These are phyloP conservation scores for Neofusicoccum ribis DNA, from an alignment of 2,329 filamentous ascomycete species.

Conservation along the genomic window DNA sequence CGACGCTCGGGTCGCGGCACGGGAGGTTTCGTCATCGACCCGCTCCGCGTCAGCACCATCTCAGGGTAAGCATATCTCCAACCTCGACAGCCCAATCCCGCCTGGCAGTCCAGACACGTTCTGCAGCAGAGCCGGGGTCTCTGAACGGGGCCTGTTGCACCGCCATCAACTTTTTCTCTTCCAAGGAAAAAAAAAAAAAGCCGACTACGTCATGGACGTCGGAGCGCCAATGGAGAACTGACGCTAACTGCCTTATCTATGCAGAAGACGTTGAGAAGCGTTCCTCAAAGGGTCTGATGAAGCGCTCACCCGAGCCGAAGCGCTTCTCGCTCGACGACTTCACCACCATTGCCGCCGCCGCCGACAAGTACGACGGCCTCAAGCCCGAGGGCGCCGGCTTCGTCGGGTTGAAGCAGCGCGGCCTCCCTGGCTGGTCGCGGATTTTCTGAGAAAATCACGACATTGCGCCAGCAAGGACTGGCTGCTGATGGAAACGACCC, in stretches of 20 bases:
- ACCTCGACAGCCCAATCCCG: too few species aligned
- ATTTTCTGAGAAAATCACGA: not conserved
- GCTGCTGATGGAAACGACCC: not conserved
- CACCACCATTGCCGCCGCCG: constrained; percentile 13
- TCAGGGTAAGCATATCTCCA: not conserved
- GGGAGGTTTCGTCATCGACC: constrained; percentile 9
- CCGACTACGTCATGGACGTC: not conserved
- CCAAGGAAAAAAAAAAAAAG: too few species aligned
- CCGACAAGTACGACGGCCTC: constrained; percentile 9
- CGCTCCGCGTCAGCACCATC: not conserved
- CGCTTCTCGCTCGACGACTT: constrained; percentile 12
- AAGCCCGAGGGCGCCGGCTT: constrained; percentile 2
- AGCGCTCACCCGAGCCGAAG: not conserved
- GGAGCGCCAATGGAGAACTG: not conserved
- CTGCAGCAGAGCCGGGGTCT: not conserved
- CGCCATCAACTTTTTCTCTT: too few species aligned
- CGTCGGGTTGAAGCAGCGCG: constrained; percentile 6
- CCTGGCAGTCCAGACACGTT: not conserved
- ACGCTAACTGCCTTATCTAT: not conserved
- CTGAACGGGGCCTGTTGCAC: too few species aligned
- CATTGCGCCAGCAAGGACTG: not conserved
- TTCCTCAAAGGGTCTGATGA: not conserved
- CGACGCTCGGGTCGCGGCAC: constrained; percentile 10
- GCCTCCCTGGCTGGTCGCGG: not conserved
- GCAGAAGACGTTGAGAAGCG: not conserved